A percentile compares a stretch with the other conserved stretches of the same genome.
Conservation (phyloP, 129 eudicot species). For the Helianthus tuberosus region DNA sequence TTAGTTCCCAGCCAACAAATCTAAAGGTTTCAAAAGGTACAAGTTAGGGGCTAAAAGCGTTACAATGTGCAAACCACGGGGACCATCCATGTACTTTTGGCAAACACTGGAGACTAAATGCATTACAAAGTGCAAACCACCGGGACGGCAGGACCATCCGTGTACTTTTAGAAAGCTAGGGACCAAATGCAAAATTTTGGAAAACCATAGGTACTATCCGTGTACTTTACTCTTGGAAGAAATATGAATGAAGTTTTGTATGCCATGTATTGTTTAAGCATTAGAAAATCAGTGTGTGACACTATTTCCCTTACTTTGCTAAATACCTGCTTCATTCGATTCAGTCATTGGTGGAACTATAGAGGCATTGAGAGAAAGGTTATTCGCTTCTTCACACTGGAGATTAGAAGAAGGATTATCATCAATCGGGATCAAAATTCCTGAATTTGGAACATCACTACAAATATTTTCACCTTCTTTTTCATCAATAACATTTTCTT, state of each 20-base stretch:
- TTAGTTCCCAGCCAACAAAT: too few species aligned
- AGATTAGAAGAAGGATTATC: constrained; percentile 23
- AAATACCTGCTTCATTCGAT: constrained; percentile 15
- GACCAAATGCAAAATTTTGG: too few species aligned
- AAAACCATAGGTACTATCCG: too few species aligned
- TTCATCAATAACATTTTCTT: constrained; percentile 23
- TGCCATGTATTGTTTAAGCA: not conserved
- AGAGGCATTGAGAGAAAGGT: constrained; percentile 12
- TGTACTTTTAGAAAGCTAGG: too few species aligned
- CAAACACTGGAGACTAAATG: too few species aligned
- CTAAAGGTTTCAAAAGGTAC: too few species aligned
- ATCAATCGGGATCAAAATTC: constrained; percentile 19
- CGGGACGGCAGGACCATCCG: too few species aligned
- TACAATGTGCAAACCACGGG: too few species aligned
- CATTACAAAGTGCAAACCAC: too few species aligned
- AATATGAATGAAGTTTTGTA: not conserved
- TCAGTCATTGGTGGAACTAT: constrained; percentile 13
- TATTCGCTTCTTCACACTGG: constrained; percentile 27
- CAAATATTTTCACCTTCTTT: constrained; percentile 20
- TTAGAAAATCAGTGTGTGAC: not conserved
- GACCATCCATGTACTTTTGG: too few species aligned
- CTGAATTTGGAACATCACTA: constrained; percentile 25
- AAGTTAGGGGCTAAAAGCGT: too few species aligned
- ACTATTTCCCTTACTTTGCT: not conserved
- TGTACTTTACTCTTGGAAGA: not conserved